phyloP scores from a whole-genome alignment of 371 early-diverging fungal species.

The Rhizopus arrhizus region DNA sequence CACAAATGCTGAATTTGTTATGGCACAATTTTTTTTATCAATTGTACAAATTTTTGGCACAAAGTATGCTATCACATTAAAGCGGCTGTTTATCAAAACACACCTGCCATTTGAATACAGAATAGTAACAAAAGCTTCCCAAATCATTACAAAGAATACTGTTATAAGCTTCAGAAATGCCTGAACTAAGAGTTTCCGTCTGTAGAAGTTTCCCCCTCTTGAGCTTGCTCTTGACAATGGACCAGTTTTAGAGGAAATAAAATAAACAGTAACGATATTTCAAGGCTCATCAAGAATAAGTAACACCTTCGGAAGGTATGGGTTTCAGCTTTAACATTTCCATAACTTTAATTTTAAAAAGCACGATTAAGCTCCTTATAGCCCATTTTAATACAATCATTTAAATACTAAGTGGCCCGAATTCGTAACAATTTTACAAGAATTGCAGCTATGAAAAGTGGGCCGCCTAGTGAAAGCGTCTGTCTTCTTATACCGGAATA shows the following conservation, averaged over 20 bases:
- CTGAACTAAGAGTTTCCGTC: conserved; percentile 13
- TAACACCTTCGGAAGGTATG: conserved; percentile 2
- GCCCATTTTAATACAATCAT: conserved; percentile 8
- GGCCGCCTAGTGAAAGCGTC: conserved; percentile 8
- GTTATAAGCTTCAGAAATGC: conserved; percentile 12
- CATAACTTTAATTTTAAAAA: conserved; percentile 8
- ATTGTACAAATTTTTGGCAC: too few species aligned
- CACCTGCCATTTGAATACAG: background rate
- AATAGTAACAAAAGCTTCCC: conserved; percentile 10
- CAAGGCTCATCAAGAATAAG: too few species aligned
- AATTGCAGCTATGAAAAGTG: conserved; percentile 17
- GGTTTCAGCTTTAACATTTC: background rate
- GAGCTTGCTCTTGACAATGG: conserved; percentile 21
- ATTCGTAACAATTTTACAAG: conserved; percentile 20
- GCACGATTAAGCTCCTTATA: conserved; percentile 8
- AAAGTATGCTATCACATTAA: too few species aligned
- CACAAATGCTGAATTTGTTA: background rate
- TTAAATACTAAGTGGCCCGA: conserved; percentile 10
- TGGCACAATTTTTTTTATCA: too few species aligned
- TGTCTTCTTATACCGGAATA: conserved; percentile 18
- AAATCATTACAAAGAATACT: conserved; percentile 5
- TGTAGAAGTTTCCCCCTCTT: conserved; percentile 14
- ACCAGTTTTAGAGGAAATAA: conserved; percentile 3
- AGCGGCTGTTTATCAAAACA: too few species aligned
- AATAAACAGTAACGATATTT: too few species aligned